Conservation (phyloP, 2,329 filamentous ascomycete genomes). For the Colletotrichum sojae region DNA sequence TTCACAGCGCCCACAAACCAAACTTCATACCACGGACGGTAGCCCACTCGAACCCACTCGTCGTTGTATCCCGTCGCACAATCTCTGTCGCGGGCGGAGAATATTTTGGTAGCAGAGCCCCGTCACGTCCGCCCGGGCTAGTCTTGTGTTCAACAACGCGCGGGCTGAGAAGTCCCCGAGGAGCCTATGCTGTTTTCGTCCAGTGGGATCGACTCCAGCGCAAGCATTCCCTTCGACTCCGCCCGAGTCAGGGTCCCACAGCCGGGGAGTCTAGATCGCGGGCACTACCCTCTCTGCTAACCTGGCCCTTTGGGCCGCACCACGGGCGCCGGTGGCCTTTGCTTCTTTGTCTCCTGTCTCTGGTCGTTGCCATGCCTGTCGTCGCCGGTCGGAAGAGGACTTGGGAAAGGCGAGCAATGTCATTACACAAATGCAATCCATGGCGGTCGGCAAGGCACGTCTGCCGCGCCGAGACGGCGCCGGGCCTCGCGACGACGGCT, state of each 20-base stretch:
- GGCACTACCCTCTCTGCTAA: conserved; percentile 29
- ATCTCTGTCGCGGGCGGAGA: conserved; percentile 41
- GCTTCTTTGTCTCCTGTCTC: conserved; percentile 33
- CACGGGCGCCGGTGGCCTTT: conserved; percentile 7
- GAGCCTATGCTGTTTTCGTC: conserved; percentile 39
- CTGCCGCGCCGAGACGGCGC: conserved; percentile 25
- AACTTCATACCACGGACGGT: conserved; percentile 10
- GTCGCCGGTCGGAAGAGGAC: conserved; percentile 18
- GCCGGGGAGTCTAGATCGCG: conserved; percentile 39
- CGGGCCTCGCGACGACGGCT: conserved; percentile 17
- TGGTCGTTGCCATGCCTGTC: conserved; percentile 3
- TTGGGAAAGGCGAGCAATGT: conserved; percentile 3
- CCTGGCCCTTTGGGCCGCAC: conserved; percentile 19
- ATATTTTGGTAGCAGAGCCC: conserved; percentile 41
- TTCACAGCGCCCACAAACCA: conserved; percentile 4
- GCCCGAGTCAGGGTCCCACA: conserved; percentile 41
- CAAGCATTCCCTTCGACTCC: conserved; percentile 36
- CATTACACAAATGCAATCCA: not conserved
- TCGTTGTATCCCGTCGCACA: conserved; percentile 33
- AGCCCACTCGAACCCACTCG: conserved; percentile 26
- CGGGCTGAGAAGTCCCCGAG: conserved; percentile 39
- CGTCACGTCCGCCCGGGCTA: conserved; percentile 33
- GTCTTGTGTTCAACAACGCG: conserved; percentile 36
- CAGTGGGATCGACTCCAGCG: conserved; percentile 33
- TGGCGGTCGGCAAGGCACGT: conserved; percentile 5